Evolutionary conservation across 345 rosid genomes (phyloP).

Genomic region (Xanthoceras sorbifolium): DNA sequence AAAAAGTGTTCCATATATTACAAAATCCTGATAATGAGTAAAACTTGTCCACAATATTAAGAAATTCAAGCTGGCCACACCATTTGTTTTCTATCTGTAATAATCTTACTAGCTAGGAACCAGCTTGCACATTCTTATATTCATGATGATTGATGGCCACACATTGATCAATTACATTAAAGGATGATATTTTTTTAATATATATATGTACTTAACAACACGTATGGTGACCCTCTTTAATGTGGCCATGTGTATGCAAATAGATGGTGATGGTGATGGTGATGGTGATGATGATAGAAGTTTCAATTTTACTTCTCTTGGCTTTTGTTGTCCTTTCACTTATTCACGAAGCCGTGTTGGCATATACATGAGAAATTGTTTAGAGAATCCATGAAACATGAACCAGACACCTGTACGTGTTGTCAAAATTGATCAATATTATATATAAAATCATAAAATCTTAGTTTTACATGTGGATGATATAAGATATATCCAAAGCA

Average conservation of each 20-base stretch:
- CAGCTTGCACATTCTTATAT: neutral
- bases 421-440: neutral
- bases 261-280: too few species aligned
- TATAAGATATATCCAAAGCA: conserved; percentile 3
- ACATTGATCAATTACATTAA: neutral
- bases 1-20: neutral
- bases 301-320: neutral
- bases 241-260: too few species aligned
- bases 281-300: neutral
- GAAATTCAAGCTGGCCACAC: conserved; percentile 3
- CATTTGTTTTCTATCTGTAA: conserved; percentile 2
- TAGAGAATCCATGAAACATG: conserved; percentile 1
- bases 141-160: conserved; percentile 6
- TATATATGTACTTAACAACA: too few species aligned
- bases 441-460: neutral
- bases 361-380: too few species aligned
- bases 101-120: neutral
- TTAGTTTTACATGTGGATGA: neutral
- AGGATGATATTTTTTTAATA: neutral
- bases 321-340: conserved; percentile 8
- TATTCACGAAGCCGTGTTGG: neutral
- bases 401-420: conserved; percentile 2
- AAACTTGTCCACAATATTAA: neutral
- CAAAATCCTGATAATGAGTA: neutral
- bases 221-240: too few species aligned